Evolutionary conservation across 352 stramenopile genomes (phyloP).

Genomic region (Blastocystis sp.): DNA sequence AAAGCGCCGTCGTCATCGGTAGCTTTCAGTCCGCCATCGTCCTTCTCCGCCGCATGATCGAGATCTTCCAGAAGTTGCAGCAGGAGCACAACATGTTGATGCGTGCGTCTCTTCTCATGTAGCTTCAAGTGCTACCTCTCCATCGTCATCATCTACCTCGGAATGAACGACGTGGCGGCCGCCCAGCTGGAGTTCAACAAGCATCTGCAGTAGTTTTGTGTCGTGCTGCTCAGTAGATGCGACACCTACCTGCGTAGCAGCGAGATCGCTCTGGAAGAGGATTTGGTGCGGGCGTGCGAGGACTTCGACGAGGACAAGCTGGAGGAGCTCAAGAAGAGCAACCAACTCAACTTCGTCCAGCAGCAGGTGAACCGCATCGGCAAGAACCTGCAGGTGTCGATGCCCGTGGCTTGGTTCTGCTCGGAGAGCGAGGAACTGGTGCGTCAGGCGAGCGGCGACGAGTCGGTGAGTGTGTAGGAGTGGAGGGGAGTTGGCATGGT

Average conservation of each 20-base stretch:
- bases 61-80: conserved; percentile 37
- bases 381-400: conserved; percentile 10
- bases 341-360: conserved; percentile 53
- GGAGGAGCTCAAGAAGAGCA: conserved; percentile 20
- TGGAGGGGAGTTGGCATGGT: not conserved
- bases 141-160: conserved; percentile 54
- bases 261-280: conserved; percentile 51
- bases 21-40: conserved; percentile 48
- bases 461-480: not conserved
- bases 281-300: conserved; percentile 53
- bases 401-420: conserved; percentile 1
- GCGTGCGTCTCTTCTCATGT: not conserved
- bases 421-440: conserved; percentile 18
- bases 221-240: not conserved
- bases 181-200: conserved; percentile 55
- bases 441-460: conserved; percentile 15
- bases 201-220: conserved; percentile 22
- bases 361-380: conserved; percentile 56
- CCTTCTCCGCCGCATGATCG: conserved; percentile 51
- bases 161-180: not conserved
- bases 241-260: conserved; percentile 5
- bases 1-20: no score
- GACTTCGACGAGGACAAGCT: conserved; percentile 53
- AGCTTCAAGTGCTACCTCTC: conserved; percentile 57
- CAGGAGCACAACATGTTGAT: conserved; percentile 54